These are phyloP conservation scores for Hypoxylon intermedium DNA, from an alignment of 495 filamentous ascomycete genomes.

Conservation along the genomic window DNA sequence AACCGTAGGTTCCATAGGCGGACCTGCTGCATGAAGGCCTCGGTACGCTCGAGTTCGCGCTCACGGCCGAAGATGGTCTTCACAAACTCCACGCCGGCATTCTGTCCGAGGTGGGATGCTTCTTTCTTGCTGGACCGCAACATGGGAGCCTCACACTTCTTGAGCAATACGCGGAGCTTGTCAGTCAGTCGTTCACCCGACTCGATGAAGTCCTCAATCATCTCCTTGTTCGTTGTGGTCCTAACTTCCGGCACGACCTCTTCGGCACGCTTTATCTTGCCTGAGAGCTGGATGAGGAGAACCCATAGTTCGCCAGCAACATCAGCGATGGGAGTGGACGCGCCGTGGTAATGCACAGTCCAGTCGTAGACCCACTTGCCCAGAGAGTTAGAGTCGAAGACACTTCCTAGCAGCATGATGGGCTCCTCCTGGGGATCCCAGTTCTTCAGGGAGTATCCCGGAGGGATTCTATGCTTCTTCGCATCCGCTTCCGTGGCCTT, in stretches of 20 bases:
- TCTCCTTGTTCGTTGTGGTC: conserved; percentile 73
- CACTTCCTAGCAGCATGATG: conserved; percentile 91
- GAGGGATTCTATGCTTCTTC: conserved; percentile 78
- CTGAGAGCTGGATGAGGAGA: conserved; percentile 91
- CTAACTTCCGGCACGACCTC: conserved; percentile 79
- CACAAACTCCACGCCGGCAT: conserved; percentile 94
- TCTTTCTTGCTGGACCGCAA: conserved; percentile 64
- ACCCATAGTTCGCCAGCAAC: conserved; percentile 96
- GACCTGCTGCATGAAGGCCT: conserved; percentile 91
- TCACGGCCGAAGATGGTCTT: conserved; percentile 95
- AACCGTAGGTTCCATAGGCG: conserved; percentile 95
- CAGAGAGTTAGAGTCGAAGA: conserved; percentile 96
- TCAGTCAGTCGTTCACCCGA: conserved; percentile 87
- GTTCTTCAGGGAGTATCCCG: conserved; percentile 96
- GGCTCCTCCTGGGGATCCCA: conserved; percentile 95
- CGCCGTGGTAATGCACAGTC: conserved; percentile 92
- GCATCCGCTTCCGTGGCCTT: conserved; percentile 89
- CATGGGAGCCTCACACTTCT: conserved; percentile 93
- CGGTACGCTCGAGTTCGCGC: conserved; percentile 88
- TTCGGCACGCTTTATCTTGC: conserved; percentile 91
- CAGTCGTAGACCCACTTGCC: conserved; percentile 99
- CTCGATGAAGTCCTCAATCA: conserved; percentile 90
- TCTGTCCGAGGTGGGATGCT: conserved; percentile 83
- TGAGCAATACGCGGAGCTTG: conserved; percentile 86
- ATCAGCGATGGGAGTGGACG: conserved; percentile 85